Evolutionary conservation across 1,284 basidiomycete genomes (phyloP), one percentile per base, ranked within the genome.

Genomic region (Rhizoctonia solani): DNA sequence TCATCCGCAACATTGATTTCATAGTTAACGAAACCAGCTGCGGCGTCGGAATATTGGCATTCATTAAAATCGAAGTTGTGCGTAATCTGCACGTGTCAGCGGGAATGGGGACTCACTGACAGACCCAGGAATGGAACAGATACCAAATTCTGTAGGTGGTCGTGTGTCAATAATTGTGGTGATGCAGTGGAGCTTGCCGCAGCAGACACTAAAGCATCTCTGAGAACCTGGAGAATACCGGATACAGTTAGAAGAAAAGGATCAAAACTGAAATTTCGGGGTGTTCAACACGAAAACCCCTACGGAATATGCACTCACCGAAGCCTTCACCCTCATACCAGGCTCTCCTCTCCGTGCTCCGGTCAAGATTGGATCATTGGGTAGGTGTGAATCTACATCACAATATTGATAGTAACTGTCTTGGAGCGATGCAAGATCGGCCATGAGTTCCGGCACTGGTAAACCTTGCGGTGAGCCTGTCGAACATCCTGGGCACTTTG

Each of bases 141-240:
- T 98, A 0, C 87, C 89, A 75, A 88, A 98, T 76, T 98, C 95
- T 0, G 84, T 85, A 34, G 79, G 77, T 1, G 92, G 85, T 16
- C 97, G 83, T 4, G 97, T 94, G 72, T 99, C 97, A 16, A 99
- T 79, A 8, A 98, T 74, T 1, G 75, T 74, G 78, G 72, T 29
- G 52, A n/a, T 74, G 69, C 32, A 75, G 1, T 32, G 23, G 32
- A 29, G 19, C n/a, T 9, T 3, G 13, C 30, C 19, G 46, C 69
- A 25, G 71, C 71, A 6, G 73, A 72, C 21, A 77, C 71, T 1
- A 87, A 69, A 16, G 76, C 72, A 54, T 75, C 72, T 66, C 80
- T 78, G 29, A 86, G 76, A 46, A 83, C 82, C 85, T 79, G 69
- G 46, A 34, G 47, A 46, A 27, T 50, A n/a, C 30, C 2, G 4